Evolutionary conservation across 805 yeast genomes (phyloP), one percentile per base, ranked within the genome.

Genomic region (Monosporozyma servazzii): DNA sequence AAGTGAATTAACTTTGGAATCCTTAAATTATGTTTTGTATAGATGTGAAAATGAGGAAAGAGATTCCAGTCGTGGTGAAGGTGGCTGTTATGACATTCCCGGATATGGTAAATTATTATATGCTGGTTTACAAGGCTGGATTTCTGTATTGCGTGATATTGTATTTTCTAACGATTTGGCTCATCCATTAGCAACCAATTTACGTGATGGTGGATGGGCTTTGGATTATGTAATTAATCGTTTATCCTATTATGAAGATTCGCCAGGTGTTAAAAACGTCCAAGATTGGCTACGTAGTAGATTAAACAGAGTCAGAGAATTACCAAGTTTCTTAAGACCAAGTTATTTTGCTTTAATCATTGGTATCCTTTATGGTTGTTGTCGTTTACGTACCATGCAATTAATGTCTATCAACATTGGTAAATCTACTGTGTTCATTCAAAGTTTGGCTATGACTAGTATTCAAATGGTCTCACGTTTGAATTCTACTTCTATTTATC

Each of bases 121-220:
- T 67, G 90, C 96, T 41, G 99, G 99, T 10, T 71, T 93, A 21
- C 95, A 88, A 66, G 98, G 99, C 1, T 91, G 96, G 96, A 78
- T 82, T 45, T 74, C 88, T 0, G 83, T 81, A 1, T 67, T 91
- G 56, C 75, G 79, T 51, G 65, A 72, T 29, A 77, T 88, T 2
- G 82, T 89, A 23, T 72, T 75, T 63, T 69, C 72, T 41, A 91
- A 91, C 62, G 82, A 90, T 57, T 74, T 91, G 27, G 93, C 90
- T 0, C 95, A 88, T 62, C 90, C 97, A 0, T 56, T 90, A 25
- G 82, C 93, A 54, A 78, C 80, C 47, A 93, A 91, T 65, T 71
- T 91, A 54, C 75, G 98, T 58, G 74, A 76, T 17, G 98, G 98
- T 0, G 67, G 73, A 39, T 91, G 99, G 99, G 95, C 98, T 0